A percentile compares a stretch with the other conserved stretches of the same genome.
Conservation (phyloP, 2,329 filamentous ascomycete genomes). For the Trichocomaceae sp. region DNA sequence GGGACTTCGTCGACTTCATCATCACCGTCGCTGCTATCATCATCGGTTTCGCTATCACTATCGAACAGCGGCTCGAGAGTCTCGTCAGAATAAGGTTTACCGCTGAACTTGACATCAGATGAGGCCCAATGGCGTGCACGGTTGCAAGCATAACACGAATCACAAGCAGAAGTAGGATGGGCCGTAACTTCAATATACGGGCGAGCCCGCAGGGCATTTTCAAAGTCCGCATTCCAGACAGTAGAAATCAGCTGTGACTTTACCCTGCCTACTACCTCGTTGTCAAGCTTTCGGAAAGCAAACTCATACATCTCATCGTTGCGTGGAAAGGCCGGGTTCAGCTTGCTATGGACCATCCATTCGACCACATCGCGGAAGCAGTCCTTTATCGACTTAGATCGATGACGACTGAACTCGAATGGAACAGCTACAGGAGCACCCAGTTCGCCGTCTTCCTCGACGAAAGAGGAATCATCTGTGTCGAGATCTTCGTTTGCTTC, state of each 20-base stretch:
- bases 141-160: conserved; percentile 65
- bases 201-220: conserved; percentile 57
- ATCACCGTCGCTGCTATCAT: conserved; percentile 31
- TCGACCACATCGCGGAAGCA: conserved; percentile 69
- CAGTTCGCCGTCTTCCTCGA: conserved; percentile 57
- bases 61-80: conserved; percentile 58
- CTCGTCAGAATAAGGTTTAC: conserved; percentile 58
- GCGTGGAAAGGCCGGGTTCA: conserved; percentile 63
- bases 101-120: conserved; percentile 56
- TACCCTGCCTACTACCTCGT: conserved; percentile 62
- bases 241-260: conserved; percentile 66
- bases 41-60: conserved; percentile 38
- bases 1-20: conserved; percentile 19
- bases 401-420: conserved; percentile 60
- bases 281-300: conserved; percentile 64
- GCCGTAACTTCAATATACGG: conserved; percentile 53
- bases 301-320: conserved; percentile 59
- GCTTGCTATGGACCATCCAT: conserved; percentile 73
- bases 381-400: conserved; percentile 61
- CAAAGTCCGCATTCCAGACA: conserved; percentile 62
- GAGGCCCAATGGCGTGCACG: conserved; percentile 62
- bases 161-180: conserved; percentile 35
- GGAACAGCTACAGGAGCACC: conserved; percentile 57
- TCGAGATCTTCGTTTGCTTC: conserved; percentile 41
- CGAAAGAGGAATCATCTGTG: conserved; percentile 57